phyloP scores from a whole-genome alignment of 179 eudicot genomes.

The Spergularia azorica region DNA sequence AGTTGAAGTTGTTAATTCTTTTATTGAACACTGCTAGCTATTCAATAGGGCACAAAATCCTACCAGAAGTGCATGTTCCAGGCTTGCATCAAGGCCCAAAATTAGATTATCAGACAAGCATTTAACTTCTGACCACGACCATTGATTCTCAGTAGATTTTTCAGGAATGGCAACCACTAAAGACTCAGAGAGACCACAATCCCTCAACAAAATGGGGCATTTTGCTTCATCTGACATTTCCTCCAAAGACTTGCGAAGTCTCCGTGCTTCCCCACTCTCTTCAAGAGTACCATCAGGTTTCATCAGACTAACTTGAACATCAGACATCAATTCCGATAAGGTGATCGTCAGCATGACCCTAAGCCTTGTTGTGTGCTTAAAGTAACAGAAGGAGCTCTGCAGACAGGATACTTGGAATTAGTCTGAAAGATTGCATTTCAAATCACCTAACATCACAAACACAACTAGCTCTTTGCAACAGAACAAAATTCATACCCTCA shows the following conservation, averaged over 20 bases:
- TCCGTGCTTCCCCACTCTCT: conserved; percentile 95
- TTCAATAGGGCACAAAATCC: conserved; percentile 16
- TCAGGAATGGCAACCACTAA: conserved; percentile 62
- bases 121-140: conserved; percentile 96
- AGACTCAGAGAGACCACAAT: conserved; percentile 75
- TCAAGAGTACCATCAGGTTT: conserved; percentile 95
- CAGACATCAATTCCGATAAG: conserved; percentile 96
- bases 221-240: conserved; percentile 92
- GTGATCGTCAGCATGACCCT: conserved; percentile 96
- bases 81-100: conserved; percentile 94
- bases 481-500: conserved; percentile 60
- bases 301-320: conserved; percentile 96
- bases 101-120: conserved; percentile 68
- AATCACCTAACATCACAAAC: neutral
- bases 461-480: neutral
- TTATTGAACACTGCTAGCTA: neutral
- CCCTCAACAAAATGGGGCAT: conserved; percentile 53
- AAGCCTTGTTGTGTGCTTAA: conserved; percentile 77
- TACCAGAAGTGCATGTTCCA: conserved; percentile 96
- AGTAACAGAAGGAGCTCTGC: conserved; percentile 94
- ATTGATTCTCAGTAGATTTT: conserved; percentile 53
- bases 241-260: conserved; percentile 85
- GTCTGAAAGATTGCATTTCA: conserved; percentile 7
- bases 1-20: conserved; percentile 9
- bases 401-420: conserved; percentile 25